A percentile compares a stretch with the other conserved stretches of the same genome.
Evolutionary conservation across 345 rosid species (phyloP).

Genomic region (Balakata baccata): DNA sequence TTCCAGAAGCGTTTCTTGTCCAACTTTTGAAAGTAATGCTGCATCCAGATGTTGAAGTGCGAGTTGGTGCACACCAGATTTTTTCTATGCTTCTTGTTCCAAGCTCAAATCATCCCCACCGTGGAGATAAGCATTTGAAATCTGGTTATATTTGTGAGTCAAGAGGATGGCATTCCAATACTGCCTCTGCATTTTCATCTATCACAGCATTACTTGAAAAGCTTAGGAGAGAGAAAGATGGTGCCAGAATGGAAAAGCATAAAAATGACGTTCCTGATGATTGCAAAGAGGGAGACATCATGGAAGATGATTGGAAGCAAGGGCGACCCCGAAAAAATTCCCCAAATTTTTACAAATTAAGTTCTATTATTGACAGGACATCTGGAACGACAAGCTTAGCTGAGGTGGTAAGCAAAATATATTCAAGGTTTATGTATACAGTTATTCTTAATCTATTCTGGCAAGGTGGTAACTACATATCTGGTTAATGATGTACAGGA

Average conservation of each 20-base stretch:
- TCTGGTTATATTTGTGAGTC: constrained; percentile 58
- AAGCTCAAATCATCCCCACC: constrained; percentile 43
- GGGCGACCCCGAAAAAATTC: constrained; percentile 47
- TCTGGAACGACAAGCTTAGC: constrained; percentile 43
- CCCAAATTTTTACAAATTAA: constrained; percentile 61
- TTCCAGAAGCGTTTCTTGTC: constrained; percentile 76
- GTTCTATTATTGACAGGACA: constrained; percentile 62
- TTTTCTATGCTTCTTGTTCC: constrained; percentile 79
- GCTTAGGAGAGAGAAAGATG: constrained; percentile 77
- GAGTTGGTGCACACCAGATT: constrained; percentile 82
- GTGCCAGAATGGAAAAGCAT: constrained; percentile 42
- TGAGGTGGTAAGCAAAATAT: constrained; percentile 42
- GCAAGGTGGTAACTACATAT: constrained; percentile 1
- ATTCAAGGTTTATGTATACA: background rate
- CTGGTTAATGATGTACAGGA: constrained; percentile 45
- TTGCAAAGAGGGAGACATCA: constrained; percentile 36
- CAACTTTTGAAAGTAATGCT: constrained; percentile 82
- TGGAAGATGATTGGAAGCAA: constrained; percentile 51
- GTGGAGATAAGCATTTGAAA: constrained; percentile 56
- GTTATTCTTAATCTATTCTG: background rate
- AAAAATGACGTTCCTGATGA: constrained; percentile 43
- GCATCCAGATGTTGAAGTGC: constrained; percentile 79
- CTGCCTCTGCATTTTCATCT: constrained; percentile 67
- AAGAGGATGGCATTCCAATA: constrained; percentile 59
- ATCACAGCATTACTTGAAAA: constrained; percentile 75